phyloP scores from a whole-genome alignment of 176 grass and related monocot species.

The maize (Zea mays) region Zm-B73-REFERENCE-NAM-5.0 NC_050099.1:249550501-249551000 shows the following conservation, averaged over 20 bases:
- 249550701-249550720: background rate
- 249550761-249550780: background rate
- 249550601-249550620: constrained; percentile 10
- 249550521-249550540: constrained; percentile 12
- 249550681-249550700: constrained; percentile 3
- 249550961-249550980: too few species aligned
- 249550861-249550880: background rate
- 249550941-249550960: too few species aligned
- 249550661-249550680: background rate
- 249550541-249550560: background rate
- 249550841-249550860: constrained; percentile 6
- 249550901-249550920: background rate
- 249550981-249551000: too few species aligned
- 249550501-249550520: background rate
- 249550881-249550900: background rate
- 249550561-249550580: background rate
- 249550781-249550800: constrained; percentile 1
- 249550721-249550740: background rate
- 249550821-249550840: constrained; percentile 23
- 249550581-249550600: background rate
- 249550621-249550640: background rate
- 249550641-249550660: background rate
- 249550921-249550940: background rate
- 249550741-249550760: background rate
- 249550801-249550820: background rate